These are phyloP conservation scores for Pythium chondricola DNA, from an alignment of 352 stramenopile genomes.

Conservation along the genomic window DNA sequence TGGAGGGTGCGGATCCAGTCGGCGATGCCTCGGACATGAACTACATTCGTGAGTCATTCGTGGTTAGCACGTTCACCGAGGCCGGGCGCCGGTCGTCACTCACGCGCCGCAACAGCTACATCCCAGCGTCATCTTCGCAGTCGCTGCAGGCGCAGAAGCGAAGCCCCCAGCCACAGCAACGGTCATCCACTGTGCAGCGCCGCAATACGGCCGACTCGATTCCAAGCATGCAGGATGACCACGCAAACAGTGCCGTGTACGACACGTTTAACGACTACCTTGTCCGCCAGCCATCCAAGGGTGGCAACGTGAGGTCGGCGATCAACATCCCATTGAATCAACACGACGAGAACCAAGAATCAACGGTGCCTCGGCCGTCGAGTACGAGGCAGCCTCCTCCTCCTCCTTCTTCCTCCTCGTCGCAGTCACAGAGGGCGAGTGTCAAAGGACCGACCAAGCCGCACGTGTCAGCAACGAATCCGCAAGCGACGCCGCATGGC, in stretches of 20 bases:
- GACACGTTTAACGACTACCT: slow-evolving; percentile 77
- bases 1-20: slow-evolving; percentile 47
- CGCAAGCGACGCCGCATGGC: not conserved
- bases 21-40: slow-evolving; percentile 59
- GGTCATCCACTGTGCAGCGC: slow-evolving; percentile 1
- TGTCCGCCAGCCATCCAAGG: slow-evolving; percentile 41
- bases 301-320: slow-evolving; percentile 4
- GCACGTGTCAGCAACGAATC: not conserved
- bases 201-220: slow-evolving; percentile 5
- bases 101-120: slow-evolving; percentile 44
- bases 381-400: too few relatives aligned
- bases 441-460: too few relatives aligned
- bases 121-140: slow-evolving; percentile 30
- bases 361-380: too few relatives aligned
- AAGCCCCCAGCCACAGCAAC: slow-evolving; percentile 4
- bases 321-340: slow-evolving; percentile 16
- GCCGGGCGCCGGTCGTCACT: slow-evolving; percentile 21
- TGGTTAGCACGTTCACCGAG: slow-evolving; percentile 46
- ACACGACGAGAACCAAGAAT: not conserved
- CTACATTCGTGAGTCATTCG: slow-evolving; percentile 59
- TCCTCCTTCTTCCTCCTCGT: too few relatives aligned
- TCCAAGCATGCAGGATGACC: not conserved
- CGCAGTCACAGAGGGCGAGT: too few relatives aligned
- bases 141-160: slow-evolving; percentile 23
- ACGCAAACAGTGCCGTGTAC: slow-evolving; percentile 34